Evolutionary conservation across 257 asterid genomes (phyloP), one percentile per base, ranked within the genome.

Genomic region (Jaltomata sinuosa): DNA sequence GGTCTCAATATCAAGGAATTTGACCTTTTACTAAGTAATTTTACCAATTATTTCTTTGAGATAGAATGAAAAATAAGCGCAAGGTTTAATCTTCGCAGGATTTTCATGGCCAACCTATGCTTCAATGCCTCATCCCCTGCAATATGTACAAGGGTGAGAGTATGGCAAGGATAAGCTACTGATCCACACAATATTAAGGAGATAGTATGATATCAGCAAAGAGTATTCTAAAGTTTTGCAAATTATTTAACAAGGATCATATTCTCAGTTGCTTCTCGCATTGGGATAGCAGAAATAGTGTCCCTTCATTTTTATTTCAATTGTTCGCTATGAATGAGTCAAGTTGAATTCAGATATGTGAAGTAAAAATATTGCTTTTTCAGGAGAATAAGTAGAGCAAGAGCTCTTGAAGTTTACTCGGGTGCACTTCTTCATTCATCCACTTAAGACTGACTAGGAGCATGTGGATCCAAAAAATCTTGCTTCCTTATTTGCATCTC

Each of bases 121-220:
- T 84, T 79, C 91, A 29, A 90, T 87, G 47, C 95, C 97, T 3
- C 95, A 92, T 85, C 97, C 31, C 97, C 99, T 9, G 92, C 93
- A 57, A 86, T 89, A 83, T 95, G 98, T 64, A 98, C 98, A n/a
- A 92, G 99, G 88, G 98, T 96, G 71, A 92, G 99, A 84, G 99
- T 98, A 69, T 92, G 98, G 87, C 89, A 98, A 89, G 98, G 98
- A 85, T 98, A 96, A 89, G 99, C 99, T 59, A 96, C 99, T 1
- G 99, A 96, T 90, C 99, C 99, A 84, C 99, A 96, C 91, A 96
- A 98, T 88, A 96, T 96, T 87, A 98, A 98, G 61, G 99, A 96
- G 89, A 90, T 98, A 95, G 99, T 96, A 96, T 52, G 88, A 81
- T 9, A 80, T 74, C 11, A 82, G 8, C 82, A 27, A 50, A 27